Base-by-base conservation (phyloP, 768 basidiomycete species). In the Panellus pusillus region DNA sequence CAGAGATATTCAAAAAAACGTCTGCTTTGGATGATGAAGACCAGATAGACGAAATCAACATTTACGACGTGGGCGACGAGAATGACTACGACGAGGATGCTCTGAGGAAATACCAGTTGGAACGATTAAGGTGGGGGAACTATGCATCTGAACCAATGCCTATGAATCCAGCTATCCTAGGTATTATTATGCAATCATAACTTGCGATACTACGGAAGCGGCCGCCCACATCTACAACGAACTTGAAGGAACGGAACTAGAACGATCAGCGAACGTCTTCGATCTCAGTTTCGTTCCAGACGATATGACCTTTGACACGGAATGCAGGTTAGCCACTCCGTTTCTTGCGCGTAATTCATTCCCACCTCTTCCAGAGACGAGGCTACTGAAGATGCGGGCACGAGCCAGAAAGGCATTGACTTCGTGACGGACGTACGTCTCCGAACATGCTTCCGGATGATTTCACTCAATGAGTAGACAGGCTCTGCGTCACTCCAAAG, bases 401-500 rank as follows among this genome's bases (percentile, higher is more conserved):
- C 73, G 9, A 75, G 73, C 1, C 91, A 89, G 68, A 89, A 86
- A 66, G 82, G 81, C 1, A 76, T 95, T 9, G 93, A 98, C 45
- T 99, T 96, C 64, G 85, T 87, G 29, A 99, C 97, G 2, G 91
- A 96, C 65, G 95, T 94, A 64, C 67, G 90, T 74, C 8, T 11
- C 27, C 32, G 13, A 27, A 27, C 9, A 44, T 17, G 29, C 12
- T 27, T 44, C n/a, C 15, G n/a, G 12, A 37, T 9, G 13, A 20
- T n/a, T 24, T 36, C 9, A 39, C 9, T 39, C 31, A 44, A 42
- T 20, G 20, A 19, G 28, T 19, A 5, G 8, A 27, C 6, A 98
- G 94, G 96, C 96, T 9, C 82, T 99, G 6, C 89, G 96, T 6
- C 95, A 98, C 68, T 99, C 97, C 13, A 97, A 93, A 75, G 96